These are phyloP conservation scores for Aspergillus indologenus DNA, from an alignment of 495 filamentous ascomycete species.

Conservation along the genomic window DNA sequence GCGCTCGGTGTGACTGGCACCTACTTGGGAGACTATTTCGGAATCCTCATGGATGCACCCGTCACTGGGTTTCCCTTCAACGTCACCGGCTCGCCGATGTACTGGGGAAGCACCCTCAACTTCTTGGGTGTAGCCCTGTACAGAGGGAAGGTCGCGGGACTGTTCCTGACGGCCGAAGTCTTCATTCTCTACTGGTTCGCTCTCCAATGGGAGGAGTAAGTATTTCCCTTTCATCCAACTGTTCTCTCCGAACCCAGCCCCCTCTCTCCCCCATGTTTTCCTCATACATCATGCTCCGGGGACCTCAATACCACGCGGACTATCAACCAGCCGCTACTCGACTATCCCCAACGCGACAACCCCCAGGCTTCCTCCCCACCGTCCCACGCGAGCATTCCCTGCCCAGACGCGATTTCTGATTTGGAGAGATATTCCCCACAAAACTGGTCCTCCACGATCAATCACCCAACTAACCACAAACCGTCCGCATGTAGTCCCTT, in stretches of 20 bases:
- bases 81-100: slow-evolving; percentile 90
- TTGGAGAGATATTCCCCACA: background rate
- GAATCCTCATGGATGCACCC: slow-evolving; percentile 91
- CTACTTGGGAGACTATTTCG: slow-evolving; percentile 97
- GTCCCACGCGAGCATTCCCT: background rate
- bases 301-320: background rate
- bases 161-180: slow-evolving; percentile 73
- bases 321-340: background rate
- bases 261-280: background rate
- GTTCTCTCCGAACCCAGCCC: background rate
- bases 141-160: slow-evolving; percentile 83
- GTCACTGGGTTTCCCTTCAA: slow-evolving; percentile 97
- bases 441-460: slow-evolving; percentile 5
- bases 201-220: slow-evolving; percentile 83
- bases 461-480: slow-evolving; percentile 20
- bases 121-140: slow-evolving; percentile 88
- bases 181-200: slow-evolving; percentile 78
- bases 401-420: background rate
- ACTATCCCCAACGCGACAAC: background rate
- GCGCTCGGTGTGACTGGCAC: slow-evolving; percentile 94
- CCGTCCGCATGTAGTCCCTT: slow-evolving; percentile 62
- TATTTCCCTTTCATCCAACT: slow-evolving; percentile 15
- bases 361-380: background rate
- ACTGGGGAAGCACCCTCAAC: slow-evolving; percentile 87
- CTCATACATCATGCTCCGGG: background rate